Evolutionary conservation across 345 rosid genomes (phyloP).

Genomic region (thale cress (Arabidopsis thaliana)): TAIR10.1 NC_003070.9:23112501-23113000

Average conservation of each 20-base stretch:
- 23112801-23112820: slow-evolving; percentile 44
- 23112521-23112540: slow-evolving; percentile 34
- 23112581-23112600: slow-evolving; percentile 43
- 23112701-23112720: neutral
- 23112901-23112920: slow-evolving; percentile 4
- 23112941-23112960: slow-evolving; percentile 16
- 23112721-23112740: neutral
- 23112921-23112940: slow-evolving; percentile 26
- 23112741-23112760: neutral
- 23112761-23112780: slow-evolving; percentile 20
- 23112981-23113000: slow-evolving; percentile 36
- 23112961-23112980: slow-evolving; percentile 32
- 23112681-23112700: slow-evolving; percentile 29
- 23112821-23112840: slow-evolving; percentile 43
- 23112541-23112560: slow-evolving; percentile 37
- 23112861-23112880: neutral
- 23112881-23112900: slow-evolving; percentile 23
- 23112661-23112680: slow-evolving; percentile 44
- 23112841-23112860: slow-evolving; percentile 44
- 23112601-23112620: slow-evolving; percentile 42
- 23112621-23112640: slow-evolving; percentile 46
- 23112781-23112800: slow-evolving; percentile 34
- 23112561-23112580: slow-evolving; percentile 45
- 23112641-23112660: slow-evolving; percentile 37
- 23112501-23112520: neutral